Base-by-base conservation (phyloP, 129 eudicot genomes). In the Rutidosis leptorrhynchoides region DNA sequence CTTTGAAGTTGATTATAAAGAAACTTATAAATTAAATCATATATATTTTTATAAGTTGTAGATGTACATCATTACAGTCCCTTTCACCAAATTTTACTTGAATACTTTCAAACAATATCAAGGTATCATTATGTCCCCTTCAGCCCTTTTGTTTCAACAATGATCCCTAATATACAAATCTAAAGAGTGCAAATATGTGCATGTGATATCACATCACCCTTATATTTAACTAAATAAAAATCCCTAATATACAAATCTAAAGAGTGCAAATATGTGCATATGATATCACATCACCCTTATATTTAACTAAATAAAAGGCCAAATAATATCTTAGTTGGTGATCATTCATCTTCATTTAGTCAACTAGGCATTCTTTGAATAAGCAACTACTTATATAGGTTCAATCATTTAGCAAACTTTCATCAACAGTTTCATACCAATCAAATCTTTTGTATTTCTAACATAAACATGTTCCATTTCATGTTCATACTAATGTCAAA, bases 401-500 rank as follows among this genome's bases (percentile, higher is more conserved):
- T 58, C 37, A 65, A 30, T 22, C 74, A 67, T 59, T 25, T 32
- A 2, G 32, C 69, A 49, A 65, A 11, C 21, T 4, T 67, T 42
- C 37, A 60, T 60, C 56, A 32, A 23, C 35, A 58, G 25, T 37
- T 67, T 58, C 63, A 59, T 20, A 26, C 1, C 53, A 73, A 73
- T 14, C 62, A 35, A 62, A 73, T 1, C 19, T 6, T 22, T 49
- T 10, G 26, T 71, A 63, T 14, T 35, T 62, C 40, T 48, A 67
- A 68, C 73, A 79, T 83, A 81, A 72, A 62, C 56, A 73, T 26
- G 9, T 67, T 79, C 45, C 60, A 42, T 21, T 37, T 37, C 43
- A 1, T 27, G 17, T 69, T 66, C 66, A 40, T 19, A 5, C 64
- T 83, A 58, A 30, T 76, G 33, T 29, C 22, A 1, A 22, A 76